Conservation (phyloP, 148 eudicot genomes). For the Vaccinium macrocarpon region DNA sequence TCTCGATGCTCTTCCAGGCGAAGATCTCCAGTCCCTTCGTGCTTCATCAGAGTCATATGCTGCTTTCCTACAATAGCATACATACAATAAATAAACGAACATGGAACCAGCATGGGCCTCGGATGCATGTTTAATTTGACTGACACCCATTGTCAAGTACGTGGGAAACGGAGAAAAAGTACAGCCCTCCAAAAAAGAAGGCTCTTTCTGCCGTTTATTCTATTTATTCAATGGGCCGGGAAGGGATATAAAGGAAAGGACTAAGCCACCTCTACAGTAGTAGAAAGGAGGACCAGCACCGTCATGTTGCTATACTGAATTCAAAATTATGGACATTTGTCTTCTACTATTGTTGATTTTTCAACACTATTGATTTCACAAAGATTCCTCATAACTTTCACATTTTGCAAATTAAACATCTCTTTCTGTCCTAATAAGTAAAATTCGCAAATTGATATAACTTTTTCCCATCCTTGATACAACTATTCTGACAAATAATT, state of each 20-base stretch:
- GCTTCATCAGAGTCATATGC: slow-evolving; percentile 38
- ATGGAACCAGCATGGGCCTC: neutral
- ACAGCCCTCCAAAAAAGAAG: neutral
- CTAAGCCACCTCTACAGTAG: too few species aligned
- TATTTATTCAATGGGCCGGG: neutral
- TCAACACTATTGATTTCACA: neutral
- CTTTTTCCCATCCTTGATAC: neutral
- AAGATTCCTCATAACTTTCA: neutral
- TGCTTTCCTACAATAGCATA: slow-evolving; percentile 35
- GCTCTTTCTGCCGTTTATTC: neutral
- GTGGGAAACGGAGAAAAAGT: neutral
- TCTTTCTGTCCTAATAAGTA: neutral
- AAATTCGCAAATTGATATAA: neutral
- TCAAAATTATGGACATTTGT: neutral
- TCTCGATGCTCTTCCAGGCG: slow-evolving; percentile 48
- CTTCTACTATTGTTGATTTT: neutral
- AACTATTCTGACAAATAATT: neutral
- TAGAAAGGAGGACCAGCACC: neutral
- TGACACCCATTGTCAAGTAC: neutral
- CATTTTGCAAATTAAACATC: neutral
- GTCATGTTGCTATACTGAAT: neutral
- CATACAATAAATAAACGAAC: too few species aligned
- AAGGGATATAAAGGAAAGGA: too few species aligned
- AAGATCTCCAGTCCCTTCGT: slow-evolving; percentile 30
- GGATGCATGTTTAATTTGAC: neutral